Percentiles rank a stretch among this genome's conserved stretches.
phyloP scores from a whole-genome alignment of 2,329 filamentous ascomycete genomes.

The Fusarium sp. region DNA sequence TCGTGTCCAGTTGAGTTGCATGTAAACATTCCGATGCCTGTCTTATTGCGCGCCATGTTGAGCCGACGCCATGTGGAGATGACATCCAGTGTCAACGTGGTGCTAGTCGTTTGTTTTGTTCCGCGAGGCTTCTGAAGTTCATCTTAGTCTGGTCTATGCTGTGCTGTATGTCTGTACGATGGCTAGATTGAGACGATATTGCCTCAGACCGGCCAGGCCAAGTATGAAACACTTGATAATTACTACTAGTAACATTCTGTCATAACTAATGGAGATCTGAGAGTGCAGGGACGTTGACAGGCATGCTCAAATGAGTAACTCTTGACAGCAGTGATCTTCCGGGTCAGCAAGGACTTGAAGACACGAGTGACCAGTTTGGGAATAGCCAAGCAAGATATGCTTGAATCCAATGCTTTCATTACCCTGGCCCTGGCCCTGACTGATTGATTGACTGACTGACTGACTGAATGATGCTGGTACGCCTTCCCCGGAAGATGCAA shows the following conservation, averaged over 20 bases:
- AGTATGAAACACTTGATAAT: conserved; percentile 35
- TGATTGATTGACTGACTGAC: not conserved
- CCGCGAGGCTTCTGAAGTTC: conserved; percentile 32
- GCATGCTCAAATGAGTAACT: conserved; percentile 23
- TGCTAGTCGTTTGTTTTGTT: conserved; percentile 26
- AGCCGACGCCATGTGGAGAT: conserved; percentile 40
- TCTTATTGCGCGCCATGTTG: conserved; percentile 34
- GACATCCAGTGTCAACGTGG: conserved; percentile 4
- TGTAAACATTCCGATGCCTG: conserved; percentile 22
- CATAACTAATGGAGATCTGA: conserved; percentile 14
- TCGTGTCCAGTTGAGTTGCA: not conserved
- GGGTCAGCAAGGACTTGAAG: not conserved
- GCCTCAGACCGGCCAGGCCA: conserved; percentile 1
- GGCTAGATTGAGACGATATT: conserved; percentile 22
- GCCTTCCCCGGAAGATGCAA: conserved; percentile 33
- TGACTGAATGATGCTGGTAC: conserved; percentile 12
- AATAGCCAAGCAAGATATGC: conserved; percentile 20
- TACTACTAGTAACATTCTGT: not conserved
- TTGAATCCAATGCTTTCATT: not conserved
- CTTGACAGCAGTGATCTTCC: conserved; percentile 43
- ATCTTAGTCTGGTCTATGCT: not conserved
- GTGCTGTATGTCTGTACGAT: not conserved
- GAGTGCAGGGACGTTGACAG: conserved; percentile 30
- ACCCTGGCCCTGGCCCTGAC: not conserved
- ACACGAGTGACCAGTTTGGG: conserved; percentile 39